These are phyloP conservation scores for Juncus inflexus DNA, from an alignment of 176 grass and related monocot species.

Conservation along the genomic window DNA sequence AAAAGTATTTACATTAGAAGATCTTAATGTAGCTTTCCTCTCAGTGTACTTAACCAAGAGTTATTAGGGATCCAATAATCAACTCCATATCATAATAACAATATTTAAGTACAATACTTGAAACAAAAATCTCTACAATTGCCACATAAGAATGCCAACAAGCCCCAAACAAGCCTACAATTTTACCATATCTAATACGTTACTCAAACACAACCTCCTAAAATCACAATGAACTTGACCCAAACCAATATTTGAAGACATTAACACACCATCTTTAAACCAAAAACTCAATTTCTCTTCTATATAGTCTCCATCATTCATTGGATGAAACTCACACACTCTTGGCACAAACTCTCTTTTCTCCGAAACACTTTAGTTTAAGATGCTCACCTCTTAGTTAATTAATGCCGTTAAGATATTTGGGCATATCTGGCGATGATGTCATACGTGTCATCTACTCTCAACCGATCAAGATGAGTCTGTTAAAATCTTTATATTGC, in stretches of 20 bases:
- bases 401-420: conserved; percentile 52
- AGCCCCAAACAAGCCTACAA: background rate
- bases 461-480: conserved; percentile 36
- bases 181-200: conserved; percentile 37
- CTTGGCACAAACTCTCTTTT: conserved; percentile 28
- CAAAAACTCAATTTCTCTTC: conserved; percentile 51
- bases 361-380: conserved; percentile 32
- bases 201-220: conserved; percentile 61
- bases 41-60: too few relatives aligned
- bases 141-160: background rate
- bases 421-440: conserved; percentile 59
- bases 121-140: too few relatives aligned
- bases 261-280: conserved; percentile 78
- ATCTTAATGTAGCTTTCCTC: too few relatives aligned
- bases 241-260: conserved; percentile 39
- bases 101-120: too few relatives aligned
- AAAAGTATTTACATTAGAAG: too few relatives aligned
- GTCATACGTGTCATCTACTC: conserved; percentile 76
- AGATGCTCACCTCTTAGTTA: conserved; percentile 48
- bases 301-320: conserved; percentile 38
- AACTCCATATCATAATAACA: too few relatives aligned
- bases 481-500: conserved; percentile 52
- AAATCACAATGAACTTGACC: conserved; percentile 60
- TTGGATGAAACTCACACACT: conserved; percentile 62
- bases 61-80: too few relatives aligned